phyloP scores from a whole-genome alignment of 805 yeast species.

The Suhomyces faveliae region DNA sequence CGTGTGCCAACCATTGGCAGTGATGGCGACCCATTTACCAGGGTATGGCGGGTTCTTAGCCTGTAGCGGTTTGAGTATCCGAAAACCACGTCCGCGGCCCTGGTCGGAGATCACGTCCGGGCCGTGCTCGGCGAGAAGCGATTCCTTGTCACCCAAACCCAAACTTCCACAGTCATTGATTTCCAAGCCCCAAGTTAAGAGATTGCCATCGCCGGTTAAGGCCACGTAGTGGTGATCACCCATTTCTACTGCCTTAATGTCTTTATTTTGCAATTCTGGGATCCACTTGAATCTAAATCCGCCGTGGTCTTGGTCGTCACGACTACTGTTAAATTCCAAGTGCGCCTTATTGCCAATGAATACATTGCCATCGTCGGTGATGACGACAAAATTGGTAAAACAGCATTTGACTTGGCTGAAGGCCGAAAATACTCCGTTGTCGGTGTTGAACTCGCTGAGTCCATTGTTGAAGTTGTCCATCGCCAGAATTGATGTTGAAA shows the following conservation, averaged over 20 bases:
- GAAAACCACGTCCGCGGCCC: conserved; percentile 32
- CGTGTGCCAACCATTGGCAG: conserved; percentile 83
- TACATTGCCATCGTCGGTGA: conserved; percentile 51
- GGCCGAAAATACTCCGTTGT: conserved; percentile 21
- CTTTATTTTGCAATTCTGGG: conserved; percentile 45
- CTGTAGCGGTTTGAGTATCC: conserved; percentile 17
- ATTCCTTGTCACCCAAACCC: conserved; percentile 49
- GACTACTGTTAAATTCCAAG: conserved; percentile 9
- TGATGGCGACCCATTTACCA: conserved; percentile 55
- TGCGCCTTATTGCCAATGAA: conserved; percentile 34
- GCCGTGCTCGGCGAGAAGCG: conserved; percentile 6
- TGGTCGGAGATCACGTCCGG: conserved; percentile 19
- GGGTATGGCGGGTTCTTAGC: conserved; percentile 39
- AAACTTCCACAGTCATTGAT: conserved; percentile 62
- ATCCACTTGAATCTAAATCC: conserved; percentile 29
- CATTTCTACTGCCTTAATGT: conserved; percentile 55
- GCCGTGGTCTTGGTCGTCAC: conserved; percentile 9
- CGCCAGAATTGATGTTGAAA: conserved; percentile 8
- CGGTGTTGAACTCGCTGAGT: conserved; percentile 21
- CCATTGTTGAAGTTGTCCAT: conserved; percentile 31
- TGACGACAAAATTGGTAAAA: conserved; percentile 52
- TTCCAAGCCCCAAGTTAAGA: conserved; percentile 70
- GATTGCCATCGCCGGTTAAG: conserved; percentile 53
- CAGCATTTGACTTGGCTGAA: conserved; percentile 56
- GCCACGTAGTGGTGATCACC: conserved; percentile 76